Evolutionary conservation across 306 rosid genomes (phyloP).

Genomic region (Glycyrrhiza uralensis): DNA sequence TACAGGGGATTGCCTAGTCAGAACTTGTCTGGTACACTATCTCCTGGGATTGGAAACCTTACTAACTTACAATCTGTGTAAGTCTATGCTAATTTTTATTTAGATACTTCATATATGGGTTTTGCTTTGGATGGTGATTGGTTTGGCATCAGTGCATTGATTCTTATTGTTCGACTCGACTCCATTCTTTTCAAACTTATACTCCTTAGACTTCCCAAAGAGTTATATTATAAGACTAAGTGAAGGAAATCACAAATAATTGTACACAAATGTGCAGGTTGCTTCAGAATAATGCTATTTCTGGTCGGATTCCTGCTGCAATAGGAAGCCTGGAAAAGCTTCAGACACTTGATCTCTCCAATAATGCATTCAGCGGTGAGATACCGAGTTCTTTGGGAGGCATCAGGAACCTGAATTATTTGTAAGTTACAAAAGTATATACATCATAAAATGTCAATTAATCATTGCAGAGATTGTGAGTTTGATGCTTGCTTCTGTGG

Average conservation of each 20-base stretch:
- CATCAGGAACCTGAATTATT: conserved; percentile 76
- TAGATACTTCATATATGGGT: background rate
- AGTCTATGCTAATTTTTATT: conserved; percentile 34
- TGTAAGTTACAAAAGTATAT: conserved; percentile 57
- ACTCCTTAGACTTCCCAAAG: background rate
- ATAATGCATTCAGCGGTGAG: conserved; percentile 60
- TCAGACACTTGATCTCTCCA: conserved; percentile 93
- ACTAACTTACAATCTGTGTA: conserved; percentile 85
- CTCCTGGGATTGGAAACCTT: conserved; percentile 85
- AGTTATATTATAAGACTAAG: conserved; percentile 7
- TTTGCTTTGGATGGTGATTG: conserved; percentile 11
- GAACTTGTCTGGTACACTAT: conserved; percentile 82
- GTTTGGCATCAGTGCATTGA: conserved; percentile 8
- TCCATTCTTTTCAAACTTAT: background rate
- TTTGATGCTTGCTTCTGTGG: background rate
- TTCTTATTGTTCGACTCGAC: background rate
- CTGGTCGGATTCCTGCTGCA: conserved; percentile 75
- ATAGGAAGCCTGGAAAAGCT: conserved; percentile 82
- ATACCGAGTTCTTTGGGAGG: conserved; percentile 86
- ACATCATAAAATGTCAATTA: background rate
- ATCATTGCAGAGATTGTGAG: background rate
- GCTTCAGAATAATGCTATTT: conserved; percentile 91
- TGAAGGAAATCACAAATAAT: background rate
- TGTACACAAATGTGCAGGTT: conserved; percentile 50
- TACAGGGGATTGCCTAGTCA: conserved; percentile 96